These are phyloP conservation scores for Proliferodiscus dingleyae DNA, from an alignment of 2,329 filamentous ascomycete species.

Conservation along the genomic window DNA sequence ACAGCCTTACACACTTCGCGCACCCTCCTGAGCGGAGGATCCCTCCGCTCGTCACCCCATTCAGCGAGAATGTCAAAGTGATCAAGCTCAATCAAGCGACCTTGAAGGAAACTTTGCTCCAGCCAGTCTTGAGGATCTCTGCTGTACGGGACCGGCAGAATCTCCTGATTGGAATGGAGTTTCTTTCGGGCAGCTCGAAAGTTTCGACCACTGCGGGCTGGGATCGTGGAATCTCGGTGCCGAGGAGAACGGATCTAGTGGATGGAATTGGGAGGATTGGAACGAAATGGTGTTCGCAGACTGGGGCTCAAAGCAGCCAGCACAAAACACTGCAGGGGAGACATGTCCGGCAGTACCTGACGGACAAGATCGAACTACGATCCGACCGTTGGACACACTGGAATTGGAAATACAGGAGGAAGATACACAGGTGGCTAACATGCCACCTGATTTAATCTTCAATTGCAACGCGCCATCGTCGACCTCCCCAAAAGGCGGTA, in stretches of 20 bases:
- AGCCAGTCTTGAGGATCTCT: conserved; percentile 5
- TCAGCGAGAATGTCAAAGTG: conserved; percentile 4
- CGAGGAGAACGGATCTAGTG: conserved; percentile 3
- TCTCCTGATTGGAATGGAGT: conserved; percentile 9
- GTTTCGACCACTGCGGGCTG: conserved; percentile 10
- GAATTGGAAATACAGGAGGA: no score
- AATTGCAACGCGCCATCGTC: neutral
- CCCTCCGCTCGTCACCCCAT: conserved; percentile 3
- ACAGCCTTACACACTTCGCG: no score
- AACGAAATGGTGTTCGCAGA: neutral
- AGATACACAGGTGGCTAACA: no score
- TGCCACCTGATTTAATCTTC: neutral
- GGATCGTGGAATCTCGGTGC: conserved; percentile 1
- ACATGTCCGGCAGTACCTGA: no score
- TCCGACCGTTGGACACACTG: no score
- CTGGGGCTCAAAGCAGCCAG: no score
- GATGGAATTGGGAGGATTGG: conserved; percentile 5
- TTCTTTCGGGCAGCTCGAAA: conserved; percentile 5
- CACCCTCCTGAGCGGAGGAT: conserved; percentile 3
- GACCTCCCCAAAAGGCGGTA: neutral
- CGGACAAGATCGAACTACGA: no score
- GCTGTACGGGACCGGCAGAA: conserved; percentile 8
- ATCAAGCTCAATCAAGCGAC: conserved; percentile 12
- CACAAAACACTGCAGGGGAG: neutral
- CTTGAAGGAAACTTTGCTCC: conserved; percentile 3